Evolutionary conservation across 495 filamentous ascomycete genomes (phyloP).

Genomic region (Xylaria grammica): DNA sequence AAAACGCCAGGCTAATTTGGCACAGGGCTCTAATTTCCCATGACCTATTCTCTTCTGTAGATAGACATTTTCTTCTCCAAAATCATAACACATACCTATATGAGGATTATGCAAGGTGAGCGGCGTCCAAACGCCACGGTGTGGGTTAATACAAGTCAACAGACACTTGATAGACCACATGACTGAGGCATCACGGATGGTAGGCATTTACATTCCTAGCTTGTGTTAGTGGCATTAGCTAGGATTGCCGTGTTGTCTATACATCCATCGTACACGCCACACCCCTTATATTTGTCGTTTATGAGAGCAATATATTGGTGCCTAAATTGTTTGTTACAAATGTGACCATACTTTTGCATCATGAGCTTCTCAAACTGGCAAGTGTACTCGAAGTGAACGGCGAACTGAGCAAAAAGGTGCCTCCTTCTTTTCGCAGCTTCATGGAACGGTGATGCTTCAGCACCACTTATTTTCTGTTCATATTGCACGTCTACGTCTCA

Average conservation of each 20-base stretch:
- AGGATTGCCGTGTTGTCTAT: background rate
- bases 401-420: background rate
- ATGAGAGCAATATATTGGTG: background rate
- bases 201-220: background rate
- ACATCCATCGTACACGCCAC: background rate
- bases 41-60: background rate
- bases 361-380: background rate
- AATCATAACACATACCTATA: background rate
- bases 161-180: background rate
- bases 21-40: background rate
- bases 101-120: background rate
- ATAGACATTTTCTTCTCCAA: background rate
- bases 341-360: background rate
- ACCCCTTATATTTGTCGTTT: background rate
- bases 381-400: background rate
- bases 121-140: background rate
- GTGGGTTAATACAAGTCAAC: background rate
- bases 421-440: background rate
- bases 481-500: background rate
- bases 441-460: background rate
- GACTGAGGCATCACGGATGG: background rate
- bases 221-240: background rate
- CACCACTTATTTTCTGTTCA: background rate
- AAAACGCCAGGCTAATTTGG: constrained; percentile 5
- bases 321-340: background rate